Conservation (phyloP, 208 protist species). For the Leishmania gerbilli region DNA sequence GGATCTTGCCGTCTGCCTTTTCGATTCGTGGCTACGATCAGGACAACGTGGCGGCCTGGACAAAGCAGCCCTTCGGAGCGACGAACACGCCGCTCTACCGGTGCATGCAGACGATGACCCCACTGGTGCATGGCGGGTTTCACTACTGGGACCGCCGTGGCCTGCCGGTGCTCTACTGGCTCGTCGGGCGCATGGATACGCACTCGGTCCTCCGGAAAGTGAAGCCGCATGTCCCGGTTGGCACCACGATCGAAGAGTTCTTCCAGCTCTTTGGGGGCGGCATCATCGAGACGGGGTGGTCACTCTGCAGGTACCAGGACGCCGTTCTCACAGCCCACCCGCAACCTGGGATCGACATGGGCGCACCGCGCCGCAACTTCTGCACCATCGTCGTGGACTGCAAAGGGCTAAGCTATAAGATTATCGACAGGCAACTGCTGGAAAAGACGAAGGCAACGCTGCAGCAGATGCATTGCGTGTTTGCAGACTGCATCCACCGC, state of each 20-base stretch:
- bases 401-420: constrained; percentile 58
- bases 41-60: constrained; percentile 16
- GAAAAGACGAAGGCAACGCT: constrained; percentile 50
- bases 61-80: constrained; percentile 6
- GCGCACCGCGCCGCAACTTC: constrained; percentile 36
- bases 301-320: constrained; percentile 54
- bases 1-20: constrained; percentile 47
- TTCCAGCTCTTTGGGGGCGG: constrained; percentile 34
- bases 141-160: constrained; percentile 66
- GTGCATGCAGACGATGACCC: constrained; percentile 34
- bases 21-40: constrained; percentile 63
- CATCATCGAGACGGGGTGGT: constrained; percentile 39
- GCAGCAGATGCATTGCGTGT: constrained; percentile 42
- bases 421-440: constrained; percentile 57
- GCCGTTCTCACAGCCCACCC: constrained; percentile 28
- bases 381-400: constrained; percentile 64
- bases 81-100: constrained; percentile 32
- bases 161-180: constrained; percentile 52
- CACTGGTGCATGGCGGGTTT: constrained; percentile 34
- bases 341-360: constrained; percentile 32
- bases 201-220: constrained; percentile 34
- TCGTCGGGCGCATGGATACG: constrained; percentile 40
- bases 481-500: constrained; percentile 61
- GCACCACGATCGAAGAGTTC: constrained; percentile 36
- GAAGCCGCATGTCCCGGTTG: constrained; percentile 43